Percentiles rank a stretch among this genome's conserved stretches.
These are phyloP conservation scores for Podosphaera fusca DNA, from an alignment of 2,329 filamentous ascomycete genomes.

Conservation along the genomic window DNA sequence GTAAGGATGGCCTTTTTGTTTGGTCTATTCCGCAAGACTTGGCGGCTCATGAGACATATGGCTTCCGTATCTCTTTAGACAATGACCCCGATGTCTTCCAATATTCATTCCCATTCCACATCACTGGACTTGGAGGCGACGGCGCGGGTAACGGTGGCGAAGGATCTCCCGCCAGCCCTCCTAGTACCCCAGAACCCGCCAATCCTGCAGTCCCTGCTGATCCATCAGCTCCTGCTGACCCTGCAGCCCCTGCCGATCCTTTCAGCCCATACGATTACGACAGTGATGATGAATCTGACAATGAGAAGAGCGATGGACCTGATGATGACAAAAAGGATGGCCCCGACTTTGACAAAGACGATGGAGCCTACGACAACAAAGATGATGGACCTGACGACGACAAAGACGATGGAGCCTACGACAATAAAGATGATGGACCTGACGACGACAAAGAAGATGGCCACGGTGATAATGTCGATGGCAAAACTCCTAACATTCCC, in stretches of 20 bases:
- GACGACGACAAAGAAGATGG: background rate
- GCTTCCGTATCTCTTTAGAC: conserved; percentile 30
- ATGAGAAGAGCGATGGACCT: too few species aligned
- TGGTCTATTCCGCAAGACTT: conserved; percentile 29
- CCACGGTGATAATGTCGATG: background rate
- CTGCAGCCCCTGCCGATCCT: background rate
- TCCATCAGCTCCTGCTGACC: too few species aligned
- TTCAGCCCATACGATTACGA: background rate
- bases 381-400: background rate
- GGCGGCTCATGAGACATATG: conserved; percentile 25
- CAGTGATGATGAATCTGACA: background rate
- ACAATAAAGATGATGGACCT: background rate
- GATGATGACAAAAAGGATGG: too few species aligned
- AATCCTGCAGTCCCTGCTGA: too few species aligned
- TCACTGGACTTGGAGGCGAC: conserved; percentile 1
- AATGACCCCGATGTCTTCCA: conserved; percentile 29
- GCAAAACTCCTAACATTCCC: background rate
- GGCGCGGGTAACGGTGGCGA: background rate
- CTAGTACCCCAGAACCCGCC: too few species aligned
- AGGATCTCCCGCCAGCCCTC: background rate
- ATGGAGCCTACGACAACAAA: too few species aligned
- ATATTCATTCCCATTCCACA: conserved; percentile 35
- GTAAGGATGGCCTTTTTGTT: conserved; percentile 20
- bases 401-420: background rate
- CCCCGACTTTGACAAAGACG: too few species aligned